Base-by-base conservation (phyloP, 1,284 basidiomycete genomes). In the Leccinum glutinopallens region DNA sequence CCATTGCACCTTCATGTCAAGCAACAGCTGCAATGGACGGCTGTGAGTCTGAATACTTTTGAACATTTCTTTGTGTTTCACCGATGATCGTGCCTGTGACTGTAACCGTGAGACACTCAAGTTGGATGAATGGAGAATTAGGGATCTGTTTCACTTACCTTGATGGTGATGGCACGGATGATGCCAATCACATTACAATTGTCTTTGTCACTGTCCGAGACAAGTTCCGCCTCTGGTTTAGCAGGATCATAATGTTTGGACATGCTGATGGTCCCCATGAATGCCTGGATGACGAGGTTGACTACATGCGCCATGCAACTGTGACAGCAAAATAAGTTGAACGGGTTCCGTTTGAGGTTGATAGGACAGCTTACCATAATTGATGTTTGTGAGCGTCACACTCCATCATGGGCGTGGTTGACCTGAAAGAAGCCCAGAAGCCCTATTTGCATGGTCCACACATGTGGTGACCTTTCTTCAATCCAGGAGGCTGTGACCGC, bases 241-340 rank as follows among this genome's bases (percentile, higher is more conserved):
- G 35, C 13, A 8, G 56, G 56, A 25, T 58, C 35, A 58, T 58
- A 41, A 9, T 58, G 56, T 22, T 37, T 39, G 0, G 35, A 22
- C 2, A 19, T 39, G 13, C 56, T 58, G 35, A 39, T 4, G 3
- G 56, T 25, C 10, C 19, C 35, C 19, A 58, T 39, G 22, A 66
- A 62, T 0, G n/a, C n/a, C 19, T 57, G 55, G n/a, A 33, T 37
- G 33, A 37, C 10, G 12, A 57, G 55, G 55, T 57, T 57, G 55
- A 57, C 37, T 5, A 57, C 33, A 15, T 57, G 33, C 5, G 55
- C 55, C 55, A 37, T 57, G 19, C 55, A 59, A 2, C 62, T 64
- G 41, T 25, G 25, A 32, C 32, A 32, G 32, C 32, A 32, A 32
- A 32, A 41, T 25, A 19, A 37, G 33, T 37, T 22, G 10, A 9